phyloP scores from a whole-genome alignment of 1,284 basidiomycete genomes.

The Boletus smithii region DNA sequence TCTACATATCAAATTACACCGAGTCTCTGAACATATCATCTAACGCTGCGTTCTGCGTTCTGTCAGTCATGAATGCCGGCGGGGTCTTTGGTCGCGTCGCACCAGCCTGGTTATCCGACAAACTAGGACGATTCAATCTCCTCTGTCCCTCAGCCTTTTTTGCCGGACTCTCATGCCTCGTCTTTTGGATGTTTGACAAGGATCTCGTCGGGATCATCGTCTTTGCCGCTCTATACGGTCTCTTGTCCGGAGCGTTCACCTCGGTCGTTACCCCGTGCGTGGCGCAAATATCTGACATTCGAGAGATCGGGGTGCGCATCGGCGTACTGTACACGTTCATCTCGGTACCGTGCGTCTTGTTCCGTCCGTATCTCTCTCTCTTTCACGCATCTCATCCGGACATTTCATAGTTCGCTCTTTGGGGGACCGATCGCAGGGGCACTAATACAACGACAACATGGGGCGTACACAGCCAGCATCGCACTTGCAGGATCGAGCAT shows the following conservation, averaged over 20 bases:
- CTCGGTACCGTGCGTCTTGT: constrained; percentile 64
- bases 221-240: constrained; percentile 57
- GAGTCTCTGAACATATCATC: constrained; percentile 39
- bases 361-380: too few species aligned
- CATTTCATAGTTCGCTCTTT: constrained; percentile 49
- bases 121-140: constrained; percentile 59
- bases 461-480: constrained; percentile 51
- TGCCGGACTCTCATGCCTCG: constrained; percentile 53
- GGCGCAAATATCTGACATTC: constrained; percentile 56
- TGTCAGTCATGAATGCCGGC: constrained; percentile 63
- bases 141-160: constrained; percentile 58
- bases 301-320: constrained; percentile 55
- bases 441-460: constrained; percentile 43
- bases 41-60: constrained; percentile 46
- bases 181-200: constrained; percentile 52
- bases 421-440: constrained; percentile 60
- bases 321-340: constrained; percentile 60
- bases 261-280: constrained; percentile 62
- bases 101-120: constrained; percentile 60
- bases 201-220: constrained; percentile 42
- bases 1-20: constrained; percentile 58
- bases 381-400: too few species aligned
- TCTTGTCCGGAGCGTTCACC: constrained; percentile 56
- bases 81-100: constrained; percentile 59
- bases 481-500: constrained; percentile 57